Evolutionary conservation across 1,284 basidiomycete species (phyloP).

Genomic region (Rhodotorula glutinis): DNA sequence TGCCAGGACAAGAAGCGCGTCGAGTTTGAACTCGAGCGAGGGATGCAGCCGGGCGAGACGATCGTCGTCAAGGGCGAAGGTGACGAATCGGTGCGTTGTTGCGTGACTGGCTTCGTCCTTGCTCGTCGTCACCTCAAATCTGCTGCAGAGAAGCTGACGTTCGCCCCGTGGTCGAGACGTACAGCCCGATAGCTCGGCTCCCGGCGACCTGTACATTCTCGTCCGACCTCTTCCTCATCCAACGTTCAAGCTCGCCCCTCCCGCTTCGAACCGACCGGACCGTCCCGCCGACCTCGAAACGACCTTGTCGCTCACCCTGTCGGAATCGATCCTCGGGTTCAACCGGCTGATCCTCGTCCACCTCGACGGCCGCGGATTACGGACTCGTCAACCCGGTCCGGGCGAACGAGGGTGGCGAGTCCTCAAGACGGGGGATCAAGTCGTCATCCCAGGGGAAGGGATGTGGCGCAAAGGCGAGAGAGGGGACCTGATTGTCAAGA

Average conservation of each 20-base stretch:
- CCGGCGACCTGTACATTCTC: slow-evolving; percentile 70
- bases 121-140: too few relatives aligned
- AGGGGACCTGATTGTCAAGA: slow-evolving; percentile 75
- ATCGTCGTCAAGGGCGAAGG: slow-evolving; percentile 86
- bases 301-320: slow-evolving; percentile 65
- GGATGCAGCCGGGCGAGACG: slow-evolving; percentile 78
- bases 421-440: slow-evolving; percentile 67
- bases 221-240: slow-evolving; percentile 76
- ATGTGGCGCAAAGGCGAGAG: slow-evolving; percentile 73
- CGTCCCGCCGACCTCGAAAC: slow-evolving; percentile 52
- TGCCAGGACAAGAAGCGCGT: slow-evolving; percentile 82
- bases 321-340: slow-evolving; percentile 86
- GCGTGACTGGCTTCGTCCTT: slow-evolving; percentile 7
- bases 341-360: slow-evolving; percentile 80
- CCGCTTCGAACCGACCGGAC: neutral
- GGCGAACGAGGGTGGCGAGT: slow-evolving; percentile 61
- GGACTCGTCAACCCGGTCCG: slow-evolving; percentile 60
- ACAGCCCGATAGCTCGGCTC: slow-evolving; percentile 31
- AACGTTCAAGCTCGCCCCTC: slow-evolving; percentile 67
- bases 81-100: slow-evolving; percentile 69
- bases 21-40: slow-evolving; percentile 79
- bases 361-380: slow-evolving; percentile 81
- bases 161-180: neutral
- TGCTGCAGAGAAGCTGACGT: too few relatives aligned
- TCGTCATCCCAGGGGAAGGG: slow-evolving; percentile 74